These are phyloP conservation scores for Chaetothyriales sp. DNA, from an alignment of 2,329 filamentous ascomycete species.

Conservation along the genomic window DNA sequence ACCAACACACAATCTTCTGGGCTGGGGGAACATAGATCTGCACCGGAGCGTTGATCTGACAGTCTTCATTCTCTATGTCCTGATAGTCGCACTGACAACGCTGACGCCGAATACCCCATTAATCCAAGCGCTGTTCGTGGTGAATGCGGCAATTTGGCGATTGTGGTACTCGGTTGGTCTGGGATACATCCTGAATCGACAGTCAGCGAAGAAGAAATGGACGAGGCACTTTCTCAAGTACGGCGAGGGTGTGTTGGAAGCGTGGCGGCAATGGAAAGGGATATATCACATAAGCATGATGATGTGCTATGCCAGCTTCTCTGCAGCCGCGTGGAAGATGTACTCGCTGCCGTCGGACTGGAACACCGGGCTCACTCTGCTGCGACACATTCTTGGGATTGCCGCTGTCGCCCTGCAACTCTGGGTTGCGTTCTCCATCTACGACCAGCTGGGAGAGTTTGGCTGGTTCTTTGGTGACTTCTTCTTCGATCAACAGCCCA, in stretches of 20 bases:
- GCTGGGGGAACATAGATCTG: slow-evolving; percentile 69
- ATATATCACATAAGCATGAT: slow-evolving; percentile 86
- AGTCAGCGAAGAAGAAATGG: slow-evolving; percentile 86
- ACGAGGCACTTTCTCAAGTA: slow-evolving; percentile 96
- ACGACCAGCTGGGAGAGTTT: slow-evolving; percentile 90
- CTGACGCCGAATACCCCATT: slow-evolving; percentile 61
- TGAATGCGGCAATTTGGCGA: slow-evolving; percentile 69
- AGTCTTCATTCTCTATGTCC: slow-evolving; percentile 59
- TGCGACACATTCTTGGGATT: slow-evolving; percentile 73
- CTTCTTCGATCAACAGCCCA: slow-evolving; percentile 80
- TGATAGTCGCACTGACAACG: slow-evolving; percentile 57
- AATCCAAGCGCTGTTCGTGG: slow-evolving; percentile 65
- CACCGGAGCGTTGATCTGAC: slow-evolving; percentile 76
- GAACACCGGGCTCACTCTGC: slow-evolving; percentile 67
- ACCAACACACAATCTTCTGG: slow-evolving; percentile 69
- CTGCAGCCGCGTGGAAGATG: slow-evolving; percentile 91
- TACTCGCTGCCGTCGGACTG: slow-evolving; percentile 77
- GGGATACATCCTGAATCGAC: slow-evolving; percentile 66
- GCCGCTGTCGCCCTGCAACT: slow-evolving; percentile 72
- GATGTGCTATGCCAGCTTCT: slow-evolving; percentile 76
- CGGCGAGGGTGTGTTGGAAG: slow-evolving; percentile 76
- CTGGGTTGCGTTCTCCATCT: slow-evolving; percentile 86
- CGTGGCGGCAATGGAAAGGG: slow-evolving; percentile 96
- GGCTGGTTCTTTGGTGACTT: slow-evolving; percentile 99
- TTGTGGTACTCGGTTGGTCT: slow-evolving; percentile 85